phyloP scores from a whole-genome alignment of 768 basidiomycete species.

The Tricholoma bakamatsutake region DNA sequence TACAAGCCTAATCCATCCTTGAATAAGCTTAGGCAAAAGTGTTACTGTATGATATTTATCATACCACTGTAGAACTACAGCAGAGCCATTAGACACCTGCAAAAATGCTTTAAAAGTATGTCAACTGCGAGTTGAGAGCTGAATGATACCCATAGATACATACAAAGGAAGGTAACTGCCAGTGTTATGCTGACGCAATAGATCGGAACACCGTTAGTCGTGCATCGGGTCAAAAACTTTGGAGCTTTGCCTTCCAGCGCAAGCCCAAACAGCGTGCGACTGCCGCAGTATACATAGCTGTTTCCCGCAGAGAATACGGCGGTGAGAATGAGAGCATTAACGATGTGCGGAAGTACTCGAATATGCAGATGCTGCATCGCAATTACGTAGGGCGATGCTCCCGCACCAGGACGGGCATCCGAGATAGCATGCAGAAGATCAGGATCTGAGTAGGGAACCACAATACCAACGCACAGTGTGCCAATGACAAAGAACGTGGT shows the following conservation, averaged over 20 bases:
- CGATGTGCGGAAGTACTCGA: constrained; percentile 57
- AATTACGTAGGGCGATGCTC: constrained; percentile 80
- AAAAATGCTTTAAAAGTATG: constrained; percentile 34
- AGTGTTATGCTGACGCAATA: constrained; percentile 44
- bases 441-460: constrained; percentile 69
- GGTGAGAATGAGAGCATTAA: constrained; percentile 68
- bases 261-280: constrained; percentile 46
- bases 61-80: constrained; percentile 44
- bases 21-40: neutral
- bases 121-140: neutral
- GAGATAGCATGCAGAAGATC: constrained; percentile 46
- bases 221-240: constrained; percentile 45
- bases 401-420: constrained; percentile 50
- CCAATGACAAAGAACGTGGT: constrained; percentile 74
- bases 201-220: constrained; percentile 50
- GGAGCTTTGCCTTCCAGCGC: constrained; percentile 61
- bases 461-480: constrained; percentile 65
- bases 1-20: constrained; percentile 30
- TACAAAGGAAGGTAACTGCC: constrained; percentile 31
- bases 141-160: constrained; percentile 5
- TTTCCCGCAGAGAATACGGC: constrained; percentile 71
- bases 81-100: constrained; percentile 42
- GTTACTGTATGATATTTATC: neutral
- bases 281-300: constrained; percentile 58
- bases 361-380: constrained; percentile 70